These are phyloP conservation scores for Paradendryphiella salina DNA, from an alignment of 2,329 filamentous ascomycete genomes.

Conservation along the genomic window DNA sequence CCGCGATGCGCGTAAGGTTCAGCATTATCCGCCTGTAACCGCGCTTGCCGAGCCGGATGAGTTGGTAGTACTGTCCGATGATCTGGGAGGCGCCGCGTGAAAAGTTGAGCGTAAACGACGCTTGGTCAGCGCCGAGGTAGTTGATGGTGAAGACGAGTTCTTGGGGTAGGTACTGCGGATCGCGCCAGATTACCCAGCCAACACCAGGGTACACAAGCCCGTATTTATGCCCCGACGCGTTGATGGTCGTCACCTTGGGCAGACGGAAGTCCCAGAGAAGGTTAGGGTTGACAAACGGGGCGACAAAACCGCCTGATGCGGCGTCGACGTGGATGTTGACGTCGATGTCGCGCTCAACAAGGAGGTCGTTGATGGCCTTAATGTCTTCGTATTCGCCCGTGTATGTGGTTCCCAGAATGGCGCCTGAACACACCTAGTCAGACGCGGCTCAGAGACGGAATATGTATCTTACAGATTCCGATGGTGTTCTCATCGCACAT, in stretches of 20 bases:
- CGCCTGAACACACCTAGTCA: constrained; percentile 34
- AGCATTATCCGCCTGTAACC: constrained; percentile 93
- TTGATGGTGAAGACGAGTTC: constrained; percentile 99
- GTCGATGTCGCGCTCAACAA: constrained; percentile 74
- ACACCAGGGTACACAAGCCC: constrained; percentile 81
- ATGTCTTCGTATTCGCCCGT: constrained; percentile 92
- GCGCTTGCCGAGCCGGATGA: constrained; percentile 90
- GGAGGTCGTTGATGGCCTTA: constrained; percentile 85
- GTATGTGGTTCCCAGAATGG: constrained; percentile 90
- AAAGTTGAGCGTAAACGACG: constrained; percentile 96
- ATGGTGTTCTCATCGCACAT: constrained; percentile 74
- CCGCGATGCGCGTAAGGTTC: constrained; percentile 85
- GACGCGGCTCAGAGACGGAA: not conserved
- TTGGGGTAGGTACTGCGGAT: constrained; percentile 67
- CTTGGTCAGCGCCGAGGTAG: constrained; percentile 93
- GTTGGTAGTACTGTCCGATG: constrained; percentile 96
- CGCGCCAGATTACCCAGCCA: constrained; percentile 90
- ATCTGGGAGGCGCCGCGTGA: constrained; percentile 93
- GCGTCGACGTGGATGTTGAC: constrained; percentile 92
- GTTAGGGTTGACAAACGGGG: constrained; percentile 82
- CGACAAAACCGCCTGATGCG: constrained; percentile 89
- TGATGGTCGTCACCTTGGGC: constrained; percentile 88
- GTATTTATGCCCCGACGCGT: constrained; percentile 90
- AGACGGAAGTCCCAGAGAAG: constrained; percentile 92
- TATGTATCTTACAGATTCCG: constrained; percentile 67